These are phyloP conservation scores for Ogataea kodamae DNA, from an alignment of 805 yeast genomes.

Conservation along the genomic window DNA sequence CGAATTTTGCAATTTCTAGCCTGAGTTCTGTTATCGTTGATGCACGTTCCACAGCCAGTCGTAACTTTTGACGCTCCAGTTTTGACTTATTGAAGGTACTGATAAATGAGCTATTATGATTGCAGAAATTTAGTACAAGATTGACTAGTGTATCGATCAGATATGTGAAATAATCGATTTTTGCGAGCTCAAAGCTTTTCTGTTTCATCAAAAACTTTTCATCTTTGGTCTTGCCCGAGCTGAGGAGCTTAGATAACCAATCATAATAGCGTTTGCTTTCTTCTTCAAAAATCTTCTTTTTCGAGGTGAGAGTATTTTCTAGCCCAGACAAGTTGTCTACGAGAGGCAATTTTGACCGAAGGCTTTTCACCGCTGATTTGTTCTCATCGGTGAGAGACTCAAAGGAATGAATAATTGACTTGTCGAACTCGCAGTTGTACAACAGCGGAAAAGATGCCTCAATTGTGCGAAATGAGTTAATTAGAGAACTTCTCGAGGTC, in stretches of 20 bases:
- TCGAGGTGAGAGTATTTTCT: constrained; percentile 16
- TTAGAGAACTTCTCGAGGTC: constrained; percentile 10
- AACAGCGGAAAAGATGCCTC: constrained; percentile 15
- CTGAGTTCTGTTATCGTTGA: constrained; percentile 31
- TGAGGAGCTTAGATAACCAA: constrained; percentile 33
- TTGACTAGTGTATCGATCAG: constrained; percentile 27
- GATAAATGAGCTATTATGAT: constrained; percentile 15
- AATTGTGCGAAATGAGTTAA: constrained; percentile 10
- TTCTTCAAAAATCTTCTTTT: constrained; percentile 33
- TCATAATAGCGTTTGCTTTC: constrained; percentile 36
- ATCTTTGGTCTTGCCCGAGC: constrained; percentile 34
- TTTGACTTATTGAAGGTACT: constrained; percentile 13
- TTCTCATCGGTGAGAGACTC: constrained; percentile 20
- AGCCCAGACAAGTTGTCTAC: constrained; percentile 13
- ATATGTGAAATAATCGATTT: constrained; percentile 30
- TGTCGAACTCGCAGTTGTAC: constrained; percentile 17
- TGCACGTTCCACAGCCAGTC: constrained; percentile 20
- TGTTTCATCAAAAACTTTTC: constrained; percentile 32
- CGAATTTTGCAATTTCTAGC: constrained; percentile 41
- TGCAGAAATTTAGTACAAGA: constrained; percentile 15
- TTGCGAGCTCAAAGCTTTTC: constrained; percentile 31
- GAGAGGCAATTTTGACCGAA: constrained; percentile 14
- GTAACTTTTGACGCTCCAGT: constrained; percentile 17
- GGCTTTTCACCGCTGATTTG: constrained; percentile 13
- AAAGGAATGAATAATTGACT: constrained; percentile 8